Evolutionary conservation across 371 early-diverging fungal genomes (phyloP).

Genomic region (Gilbertella persicaria): DNA sequence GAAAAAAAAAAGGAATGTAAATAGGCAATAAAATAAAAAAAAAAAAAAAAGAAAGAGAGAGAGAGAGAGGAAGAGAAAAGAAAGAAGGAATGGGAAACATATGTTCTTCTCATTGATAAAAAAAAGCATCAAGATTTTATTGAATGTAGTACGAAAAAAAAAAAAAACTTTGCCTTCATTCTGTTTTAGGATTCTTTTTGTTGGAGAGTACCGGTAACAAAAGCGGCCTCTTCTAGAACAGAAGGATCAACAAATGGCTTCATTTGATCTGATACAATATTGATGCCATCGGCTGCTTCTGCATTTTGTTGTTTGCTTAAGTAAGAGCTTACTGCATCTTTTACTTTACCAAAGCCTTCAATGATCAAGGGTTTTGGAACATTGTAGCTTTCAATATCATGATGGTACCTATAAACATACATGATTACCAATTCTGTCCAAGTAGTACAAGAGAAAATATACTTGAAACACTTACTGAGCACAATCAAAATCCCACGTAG

Average conservation of each 20-base stretch:
- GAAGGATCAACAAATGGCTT: background rate
- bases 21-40: background rate
- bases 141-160: background rate
- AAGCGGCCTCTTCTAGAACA: background rate
- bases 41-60: background rate
- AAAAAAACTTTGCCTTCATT: background rate
- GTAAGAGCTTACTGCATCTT: slow-evolving; percentile 38
- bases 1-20: slow-evolving; percentile 1
- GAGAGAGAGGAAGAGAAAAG: background rate
- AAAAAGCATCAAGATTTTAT: background rate
- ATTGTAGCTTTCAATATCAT: slow-evolving; percentile 29
- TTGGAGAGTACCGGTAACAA: slow-evolving; percentile 1
- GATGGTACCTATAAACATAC: slow-evolving; percentile 33
- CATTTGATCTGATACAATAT: slow-evolving; percentile 38
- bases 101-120: slow-evolving; percentile 13
- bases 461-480: slow-evolving; percentile 26
- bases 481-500: slow-evolving; percentile 74
- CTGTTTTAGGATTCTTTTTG: too few species aligned
- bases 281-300: slow-evolving; percentile 35
- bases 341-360: slow-evolving; percentile 31
- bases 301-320: slow-evolving; percentile 30
- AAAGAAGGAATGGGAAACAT: slow-evolving; percentile 3
- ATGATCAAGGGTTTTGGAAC: slow-evolving; percentile 12
- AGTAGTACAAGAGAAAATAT: background rate
- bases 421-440: background rate